phyloP scores from a whole-genome alignment of 108 stramenopile species.

The Cyclostephanos tholiformis region DNA sequence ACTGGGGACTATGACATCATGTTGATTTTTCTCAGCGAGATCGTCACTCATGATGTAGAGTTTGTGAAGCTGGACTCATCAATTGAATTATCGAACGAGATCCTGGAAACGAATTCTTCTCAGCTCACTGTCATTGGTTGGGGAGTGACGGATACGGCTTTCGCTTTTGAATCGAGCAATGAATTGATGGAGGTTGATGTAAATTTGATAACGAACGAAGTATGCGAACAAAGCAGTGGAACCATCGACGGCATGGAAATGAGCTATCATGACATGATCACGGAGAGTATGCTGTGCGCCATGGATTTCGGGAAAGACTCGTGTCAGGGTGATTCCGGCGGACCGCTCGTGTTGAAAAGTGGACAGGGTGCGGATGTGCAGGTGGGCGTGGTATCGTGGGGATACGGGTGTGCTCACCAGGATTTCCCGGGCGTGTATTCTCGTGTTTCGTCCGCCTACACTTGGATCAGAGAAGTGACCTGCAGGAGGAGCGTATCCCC shows the following conservation, averaged over 20 bases:
- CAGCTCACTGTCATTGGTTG: conserved; percentile 11
- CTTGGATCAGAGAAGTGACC: conserved; percentile 48
- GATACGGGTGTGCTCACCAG: conserved; percentile 44
- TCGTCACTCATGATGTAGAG: conserved; percentile 6
- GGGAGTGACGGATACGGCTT: conserved; percentile 6
- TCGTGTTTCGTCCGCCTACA: conserved; percentile 33
- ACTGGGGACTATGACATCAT: conserved; percentile 22
- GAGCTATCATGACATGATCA: conserved; percentile 38
- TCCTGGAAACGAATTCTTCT: not conserved
- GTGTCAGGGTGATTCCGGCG: conserved; percentile 60
- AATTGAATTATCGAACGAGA: not conserved
- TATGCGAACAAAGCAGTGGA: conserved; percentile 22
- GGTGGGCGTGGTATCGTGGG: conserved; percentile 63
- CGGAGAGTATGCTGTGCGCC: conserved; percentile 53
- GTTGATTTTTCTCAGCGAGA: conserved; percentile 11
- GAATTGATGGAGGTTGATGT: conserved; percentile 18
- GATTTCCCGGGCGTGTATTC: conserved; percentile 61
- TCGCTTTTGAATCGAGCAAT: too few relatives aligned
- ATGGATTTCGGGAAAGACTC: conserved; percentile 26
- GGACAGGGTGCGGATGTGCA: conserved; percentile 11
- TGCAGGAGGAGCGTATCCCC: conserved; percentile 46
- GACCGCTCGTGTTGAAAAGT: conserved; percentile 31
- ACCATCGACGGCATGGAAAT: not conserved
- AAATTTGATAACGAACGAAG: conserved; percentile 20
- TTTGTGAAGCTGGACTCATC: not conserved